Percentiles rank a stretch among this genome's conserved stretches.
Evolutionary conservation across 345 rosid species (phyloP).

Genomic region (Gossypium arboreum): DNA sequence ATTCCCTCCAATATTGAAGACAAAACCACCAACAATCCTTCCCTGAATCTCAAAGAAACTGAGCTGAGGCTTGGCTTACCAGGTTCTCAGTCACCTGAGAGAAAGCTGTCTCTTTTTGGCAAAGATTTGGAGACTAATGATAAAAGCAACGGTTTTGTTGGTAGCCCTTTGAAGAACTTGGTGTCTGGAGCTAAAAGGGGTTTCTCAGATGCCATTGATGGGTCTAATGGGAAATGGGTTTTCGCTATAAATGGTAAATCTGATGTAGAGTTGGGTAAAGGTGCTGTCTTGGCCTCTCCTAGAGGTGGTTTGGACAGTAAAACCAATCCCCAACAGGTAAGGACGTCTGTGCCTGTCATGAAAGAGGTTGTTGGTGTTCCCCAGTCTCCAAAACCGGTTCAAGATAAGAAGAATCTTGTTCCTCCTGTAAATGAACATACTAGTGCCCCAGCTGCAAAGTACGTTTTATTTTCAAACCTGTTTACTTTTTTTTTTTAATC

Average conservation of each 20-base stretch:
- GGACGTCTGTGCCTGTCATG: not conserved
- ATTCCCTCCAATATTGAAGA: slow-evolving; percentile 23
- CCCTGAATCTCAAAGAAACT: slow-evolving; percentile 52
- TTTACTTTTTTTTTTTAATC: not conserved
- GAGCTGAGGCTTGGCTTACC: slow-evolving; percentile 74
- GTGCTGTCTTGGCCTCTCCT: slow-evolving; percentile 39
- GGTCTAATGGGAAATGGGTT: slow-evolving; percentile 42
- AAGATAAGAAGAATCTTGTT: slow-evolving; percentile 34
- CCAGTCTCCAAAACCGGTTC: slow-evolving; percentile 31
- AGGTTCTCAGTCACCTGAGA: slow-evolving; percentile 53
- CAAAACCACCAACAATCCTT: slow-evolving; percentile 15
- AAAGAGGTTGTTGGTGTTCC: slow-evolving; percentile 35
- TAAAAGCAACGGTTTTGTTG: slow-evolving; percentile 21
- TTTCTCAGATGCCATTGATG: slow-evolving; percentile 61
- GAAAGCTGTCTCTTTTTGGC: slow-evolving; percentile 56
- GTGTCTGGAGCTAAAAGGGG: slow-evolving; percentile 69
- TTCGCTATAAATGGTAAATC: slow-evolving; percentile 37
- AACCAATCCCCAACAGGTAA: slow-evolving; percentile 25
- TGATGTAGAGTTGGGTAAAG: slow-evolving; percentile 40
- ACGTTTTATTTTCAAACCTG: slow-evolving; percentile 16
- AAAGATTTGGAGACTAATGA: slow-evolving; percentile 37
- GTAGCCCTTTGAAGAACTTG: slow-evolving; percentile 34
- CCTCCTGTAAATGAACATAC: slow-evolving; percentile 36
- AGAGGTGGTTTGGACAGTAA: slow-evolving; percentile 30
- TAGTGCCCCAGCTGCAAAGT: slow-evolving; percentile 62